Percentiles rank a stretch among this genome's conserved stretches.
Conservation (phyloP, 495 filamentous ascomycete species). For the Bryoglossum gracile region DNA sequence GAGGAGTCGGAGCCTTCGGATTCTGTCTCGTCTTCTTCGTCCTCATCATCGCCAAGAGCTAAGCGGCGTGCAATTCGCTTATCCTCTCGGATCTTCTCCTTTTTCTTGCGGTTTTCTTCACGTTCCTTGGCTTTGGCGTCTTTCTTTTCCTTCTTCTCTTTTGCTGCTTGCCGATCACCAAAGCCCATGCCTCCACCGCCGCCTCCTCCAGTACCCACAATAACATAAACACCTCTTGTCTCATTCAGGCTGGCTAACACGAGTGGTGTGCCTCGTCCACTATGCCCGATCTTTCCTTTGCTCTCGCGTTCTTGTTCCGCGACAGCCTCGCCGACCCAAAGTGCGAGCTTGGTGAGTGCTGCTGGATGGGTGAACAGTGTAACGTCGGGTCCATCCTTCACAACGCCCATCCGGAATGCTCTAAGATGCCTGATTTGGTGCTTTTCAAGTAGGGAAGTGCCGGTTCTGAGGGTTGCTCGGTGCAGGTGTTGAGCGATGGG, state of each 20-base stretch:
- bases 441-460: constrained; percentile 84
- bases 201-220: constrained; percentile 78
- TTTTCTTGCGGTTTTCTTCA: constrained; percentile 50
- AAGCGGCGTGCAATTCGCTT: constrained; percentile 40
- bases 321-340: constrained; percentile 93
- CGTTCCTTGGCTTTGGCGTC: constrained; percentile 56
- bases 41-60: constrained; percentile 44
- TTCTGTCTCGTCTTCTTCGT: constrained; percentile 50
- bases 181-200: constrained; percentile 38
- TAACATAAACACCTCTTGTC: constrained; percentile 80
- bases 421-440: constrained; percentile 85
- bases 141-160: constrained; percentile 49
- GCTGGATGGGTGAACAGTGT: constrained; percentile 83
- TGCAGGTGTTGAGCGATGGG: constrained; percentile 83
- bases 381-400: constrained; percentile 91
- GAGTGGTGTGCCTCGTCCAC: constrained; percentile 70
- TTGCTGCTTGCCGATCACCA: constrained; percentile 53
- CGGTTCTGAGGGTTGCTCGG: constrained; percentile 87
- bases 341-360: constrained; percentile 82
- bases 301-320: constrained; percentile 76
- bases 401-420: constrained; percentile 89
- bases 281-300: constrained; percentile 57
- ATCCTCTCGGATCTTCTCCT: constrained; percentile 54
- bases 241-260: constrained; percentile 89
- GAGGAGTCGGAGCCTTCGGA: constrained; percentile 51